Evolutionary conservation across 2,329 filamentous ascomycete genomes (phyloP), one percentile per base, ranked within the genome.

Genomic region (Alternaria consortialis): DNA sequence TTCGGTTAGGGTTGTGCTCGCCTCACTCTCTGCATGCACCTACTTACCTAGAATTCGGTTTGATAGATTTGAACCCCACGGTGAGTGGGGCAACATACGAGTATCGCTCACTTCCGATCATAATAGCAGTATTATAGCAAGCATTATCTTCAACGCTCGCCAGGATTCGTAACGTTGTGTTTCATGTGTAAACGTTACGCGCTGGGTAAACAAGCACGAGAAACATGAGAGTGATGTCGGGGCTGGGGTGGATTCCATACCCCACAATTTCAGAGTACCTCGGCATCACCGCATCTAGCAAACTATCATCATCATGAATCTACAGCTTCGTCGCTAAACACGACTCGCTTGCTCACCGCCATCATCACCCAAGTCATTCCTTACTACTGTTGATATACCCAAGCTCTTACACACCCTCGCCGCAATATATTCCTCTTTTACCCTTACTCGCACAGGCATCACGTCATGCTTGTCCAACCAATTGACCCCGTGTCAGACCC

Each of bases 401-500:
- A 27, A 15, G n/a, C 36, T 31, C 23, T 12, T 40, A 7, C 17
- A 15, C 39, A n/a, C 13, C 27, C 34, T 44, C 40, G 40, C 44
- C n/a, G 40, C 42, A 42, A 59, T 47, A 17, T 47, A 55, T 25
- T 50, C 37, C n/a, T 40, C 43, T 29, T 58, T 47, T 52, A 61
- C 17, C 57, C 48, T 55, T 44, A 51, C 17, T 23, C 9, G n/a
- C 31, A 27, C 34, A 23, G 29, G 58, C 17, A 31, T 66, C 65
- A 52, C 64, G 65, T 65, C 69, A 88, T 86, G 84, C 74, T 84
- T 51, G 77, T 84, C 42, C 86, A 90, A 74, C 91, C 90, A 74
- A 86, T 94, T 64, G 77, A 79, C 52, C 83, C 84, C 20, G 85
- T 84, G 40, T 84, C 86, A 63, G 92, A 94, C 81, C 73, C 87